A percentile compares a stretch with the other conserved stretches of the same genome.
These are phyloP conservation scores for Jackrogersella minutella DNA, from an alignment of 495 filamentous ascomycete genomes.

Conservation along the genomic window DNA sequence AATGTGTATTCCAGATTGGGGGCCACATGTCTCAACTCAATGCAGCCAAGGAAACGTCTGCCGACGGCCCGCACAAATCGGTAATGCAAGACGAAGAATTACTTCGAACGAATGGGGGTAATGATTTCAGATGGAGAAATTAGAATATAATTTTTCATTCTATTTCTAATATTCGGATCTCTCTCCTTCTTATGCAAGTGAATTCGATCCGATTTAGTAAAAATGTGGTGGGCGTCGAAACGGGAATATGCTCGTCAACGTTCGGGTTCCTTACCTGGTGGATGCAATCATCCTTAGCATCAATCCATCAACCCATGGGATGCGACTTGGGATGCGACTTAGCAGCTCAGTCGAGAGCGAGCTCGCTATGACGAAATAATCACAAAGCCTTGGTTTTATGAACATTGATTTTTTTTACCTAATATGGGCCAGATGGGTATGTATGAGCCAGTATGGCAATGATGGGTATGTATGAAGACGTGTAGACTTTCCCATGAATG, in stretches of 20 bases:
- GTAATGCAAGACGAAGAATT: no score
- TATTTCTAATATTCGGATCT: no score
- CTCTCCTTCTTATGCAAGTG: no score
- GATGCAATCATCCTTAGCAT: background rate
- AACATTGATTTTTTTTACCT: no score
- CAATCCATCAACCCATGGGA: no score
- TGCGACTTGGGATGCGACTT: slow-evolving; percentile 28
- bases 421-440: background rate
- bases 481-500: background rate
- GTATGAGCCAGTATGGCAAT: background rate
- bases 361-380: slow-evolving; percentile 36
- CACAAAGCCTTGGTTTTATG: slow-evolving; percentile 2
- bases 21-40: background rate
- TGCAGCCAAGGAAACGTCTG: slow-evolving; percentile 2
- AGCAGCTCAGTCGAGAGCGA: slow-evolving; percentile 15
- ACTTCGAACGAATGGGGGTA: no score
- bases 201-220: background rate
- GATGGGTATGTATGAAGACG: background rate
- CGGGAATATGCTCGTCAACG: slow-evolving; percentile 3
- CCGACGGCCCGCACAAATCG: no score
- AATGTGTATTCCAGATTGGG: background rate
- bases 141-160: no score
- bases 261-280: slow-evolving; percentile 3
- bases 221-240: slow-evolving; percentile 9
- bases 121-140: no score